Percentiles rank a stretch among this genome's conserved stretches.
These are phyloP conservation scores for Stellera chamaejasme DNA, from an alignment of 345 rosid species.

Conservation along the genomic window DNA sequence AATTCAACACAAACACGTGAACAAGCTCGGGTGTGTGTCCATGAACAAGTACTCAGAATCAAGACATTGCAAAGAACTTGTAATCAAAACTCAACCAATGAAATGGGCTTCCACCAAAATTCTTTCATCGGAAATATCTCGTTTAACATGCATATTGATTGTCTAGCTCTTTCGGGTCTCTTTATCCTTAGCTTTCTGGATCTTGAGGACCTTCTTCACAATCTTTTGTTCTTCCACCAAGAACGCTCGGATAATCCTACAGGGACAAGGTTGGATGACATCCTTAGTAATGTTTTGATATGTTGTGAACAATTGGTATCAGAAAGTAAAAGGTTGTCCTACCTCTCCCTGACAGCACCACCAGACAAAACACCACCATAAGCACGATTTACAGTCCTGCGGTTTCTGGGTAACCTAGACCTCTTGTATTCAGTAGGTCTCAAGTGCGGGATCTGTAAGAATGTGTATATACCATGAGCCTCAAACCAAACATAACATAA, in stretches of 20 bases:
- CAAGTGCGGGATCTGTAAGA: constrained; percentile 61
- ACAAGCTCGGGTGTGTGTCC: no score
- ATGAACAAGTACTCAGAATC: no score
- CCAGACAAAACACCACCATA: constrained; percentile 76
- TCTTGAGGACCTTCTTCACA: constrained; percentile 38
- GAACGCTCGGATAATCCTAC: constrained; percentile 38
- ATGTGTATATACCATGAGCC: not conserved
- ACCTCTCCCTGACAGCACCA: constrained; percentile 69
- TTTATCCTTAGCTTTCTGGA: constrained; percentile 37
- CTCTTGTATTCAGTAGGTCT: constrained; percentile 65
- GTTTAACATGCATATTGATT: not conserved
- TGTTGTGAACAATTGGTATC: not conserved
- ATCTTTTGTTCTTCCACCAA: constrained; percentile 40
- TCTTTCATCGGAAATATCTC: no score
- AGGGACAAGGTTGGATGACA: not conserved
- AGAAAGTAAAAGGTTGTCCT: not conserved
- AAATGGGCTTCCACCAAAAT: no score
- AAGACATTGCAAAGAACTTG: no score
- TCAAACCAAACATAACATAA: no score
- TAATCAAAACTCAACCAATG: no score
- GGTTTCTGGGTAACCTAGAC: constrained; percentile 56
- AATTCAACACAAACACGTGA: no score
- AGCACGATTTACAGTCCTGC: constrained; percentile 50
- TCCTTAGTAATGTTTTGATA: no score
- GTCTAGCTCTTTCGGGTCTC: constrained; percentile 22